These are phyloP conservation scores for Euphorbia peplus DNA, from an alignment of 345 rosid genomes.

Conservation along the genomic window DNA sequence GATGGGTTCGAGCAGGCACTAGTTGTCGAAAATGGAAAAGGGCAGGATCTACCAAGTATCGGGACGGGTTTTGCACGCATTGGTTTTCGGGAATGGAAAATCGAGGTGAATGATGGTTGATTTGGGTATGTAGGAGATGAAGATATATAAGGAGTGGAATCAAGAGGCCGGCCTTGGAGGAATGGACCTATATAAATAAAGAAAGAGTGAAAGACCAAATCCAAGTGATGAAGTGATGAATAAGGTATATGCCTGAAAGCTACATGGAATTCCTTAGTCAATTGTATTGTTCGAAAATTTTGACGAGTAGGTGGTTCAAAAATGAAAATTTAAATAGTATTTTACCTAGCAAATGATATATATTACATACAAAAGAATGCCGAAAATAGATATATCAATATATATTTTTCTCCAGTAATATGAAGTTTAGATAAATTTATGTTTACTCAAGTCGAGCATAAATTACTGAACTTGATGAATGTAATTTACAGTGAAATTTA, in stretches of 20 bases:
- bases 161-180: slow-evolving; percentile 27
- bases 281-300: slow-evolving; percentile 13
- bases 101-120: background rate
- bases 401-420: no score
- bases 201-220: slow-evolving; percentile 20
- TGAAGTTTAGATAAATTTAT: no score
- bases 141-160: background rate
- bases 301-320: background rate
- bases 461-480: no score
- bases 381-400: no score
- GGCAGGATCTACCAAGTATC: no score
- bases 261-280: slow-evolving; percentile 18
- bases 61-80: background rate
- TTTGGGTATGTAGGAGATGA: background rate
- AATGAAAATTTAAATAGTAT: no score
- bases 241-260: slow-evolving; percentile 8
- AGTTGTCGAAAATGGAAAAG: no score
- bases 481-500: no score
- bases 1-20: no score
- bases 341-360: no score
- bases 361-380: no score
- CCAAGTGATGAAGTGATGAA: slow-evolving; percentile 13
- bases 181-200: background rate
- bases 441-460: no score
- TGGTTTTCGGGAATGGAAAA: background rate